Evolutionary conservation across 2,329 filamentous ascomycete genomes (phyloP), one percentile per base, ranked within the genome.

Genomic region (Penicillium sp.): DNA sequence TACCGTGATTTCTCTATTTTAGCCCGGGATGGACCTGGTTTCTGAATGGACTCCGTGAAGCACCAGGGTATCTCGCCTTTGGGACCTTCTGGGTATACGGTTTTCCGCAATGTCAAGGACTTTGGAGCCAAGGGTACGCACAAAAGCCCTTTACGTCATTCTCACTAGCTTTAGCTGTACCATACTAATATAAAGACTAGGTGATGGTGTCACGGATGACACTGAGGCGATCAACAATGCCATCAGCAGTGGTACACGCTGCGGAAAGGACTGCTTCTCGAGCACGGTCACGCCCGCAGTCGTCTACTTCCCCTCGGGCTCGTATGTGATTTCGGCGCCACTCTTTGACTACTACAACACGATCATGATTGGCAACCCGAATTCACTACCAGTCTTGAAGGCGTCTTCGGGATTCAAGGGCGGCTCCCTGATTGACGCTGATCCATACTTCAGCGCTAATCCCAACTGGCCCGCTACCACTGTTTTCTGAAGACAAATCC

Each of bases 381-480:
- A 51, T 53, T 95, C 78, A 86, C 87, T 59, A 74, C 86, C 73
- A 82, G 67, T 65, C 24, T 63, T 72, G 44, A 66, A 63, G 40
- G 88, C 88, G 7, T 77, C 85, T 15, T 73, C 85, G 58, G 82
- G 83, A 72, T 96, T 96, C 72, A 69, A 81, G 7, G 93, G 92
- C 56, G 92, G 96, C 79, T 92, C 89, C 54, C 84, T 96, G 60
- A 89, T 97, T 67, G 33, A 57, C 26, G 55, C 45, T 17, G 63
- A 58, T 30, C 89, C 91, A 79, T 89, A 87, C 86, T 89, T 87
- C 77, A 86, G 86, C 72, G 91, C 33, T 26, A 19, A 19, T 4
- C 50, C 24, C 5, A 38, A 38, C 37, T 44, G 40, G 40, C 37
- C 33, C 8, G 19, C 90, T 79, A 82, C 87, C 88, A 65, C 53